A percentile compares a stretch with the other conserved stretches of the same genome.
Evolutionary conservation across 2,329 filamentous ascomycete genomes (phyloP).

Genomic region (Diplodia intermedia): DNA sequence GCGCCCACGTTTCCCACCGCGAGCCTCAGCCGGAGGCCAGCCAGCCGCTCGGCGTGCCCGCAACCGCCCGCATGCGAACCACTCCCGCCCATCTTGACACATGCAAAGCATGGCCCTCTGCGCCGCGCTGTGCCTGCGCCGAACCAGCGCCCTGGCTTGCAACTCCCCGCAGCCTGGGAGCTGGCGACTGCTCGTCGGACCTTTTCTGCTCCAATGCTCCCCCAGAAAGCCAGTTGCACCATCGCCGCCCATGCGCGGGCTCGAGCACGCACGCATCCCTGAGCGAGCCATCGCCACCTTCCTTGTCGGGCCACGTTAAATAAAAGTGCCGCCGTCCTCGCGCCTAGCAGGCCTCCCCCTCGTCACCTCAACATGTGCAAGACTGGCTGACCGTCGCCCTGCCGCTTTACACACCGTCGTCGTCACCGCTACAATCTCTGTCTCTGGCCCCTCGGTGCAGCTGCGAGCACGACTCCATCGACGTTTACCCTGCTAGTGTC

Average conservation of each 20-base stretch:
- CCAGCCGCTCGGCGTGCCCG: not conserved
- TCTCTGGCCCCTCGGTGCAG: not conserved
- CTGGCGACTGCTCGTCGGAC: constrained; percentile 3
- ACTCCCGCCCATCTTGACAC: constrained; percentile 19
- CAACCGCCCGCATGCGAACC: constrained; percentile 22
- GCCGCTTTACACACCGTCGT: not conserved
- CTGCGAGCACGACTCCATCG: not conserved
- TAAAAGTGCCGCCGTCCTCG: constrained; percentile 13
- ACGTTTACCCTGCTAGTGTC: not conserved
- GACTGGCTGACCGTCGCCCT: not conserved
- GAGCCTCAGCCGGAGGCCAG: constrained; percentile 10
- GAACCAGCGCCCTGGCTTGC: constrained; percentile 2
- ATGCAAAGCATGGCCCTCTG: constrained; percentile 17
- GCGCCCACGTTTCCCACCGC: constrained; percentile 19
- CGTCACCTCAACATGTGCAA: constrained; percentile 11
- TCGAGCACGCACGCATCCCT: constrained; percentile 14
- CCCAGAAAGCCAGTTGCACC: constrained; percentile 4
- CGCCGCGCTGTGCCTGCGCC: constrained; percentile 24
- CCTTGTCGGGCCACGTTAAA: constrained; percentile 15
- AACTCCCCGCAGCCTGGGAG: constrained; percentile 16
- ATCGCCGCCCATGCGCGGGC: constrained; percentile 8
- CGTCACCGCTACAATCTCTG: not conserved
- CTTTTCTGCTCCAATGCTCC: constrained; percentile 14
- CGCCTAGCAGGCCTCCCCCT: constrained; percentile 5
- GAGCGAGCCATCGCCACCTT: constrained; percentile 22